Evolutionary conservation across 768 basidiomycete genomes (phyloP), one percentile per base, ranked within the genome.

Genomic region (Favolaschia claudopus): DNA sequence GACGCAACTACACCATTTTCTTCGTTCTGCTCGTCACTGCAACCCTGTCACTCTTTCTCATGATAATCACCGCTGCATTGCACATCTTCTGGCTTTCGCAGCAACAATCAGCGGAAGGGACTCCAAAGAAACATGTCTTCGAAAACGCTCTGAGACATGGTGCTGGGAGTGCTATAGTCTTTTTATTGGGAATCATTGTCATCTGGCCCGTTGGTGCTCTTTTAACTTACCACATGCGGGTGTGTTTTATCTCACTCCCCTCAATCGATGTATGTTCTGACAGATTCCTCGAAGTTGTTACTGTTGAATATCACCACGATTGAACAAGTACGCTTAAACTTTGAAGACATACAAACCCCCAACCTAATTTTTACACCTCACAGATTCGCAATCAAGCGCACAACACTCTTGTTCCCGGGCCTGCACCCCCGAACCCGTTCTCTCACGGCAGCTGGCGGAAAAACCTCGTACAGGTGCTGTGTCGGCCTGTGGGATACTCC

Each of bases 1-100:
- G 93, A 36, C 88, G 95, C 40, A 99, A 98, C 72, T 99, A 99
- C 72, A 91, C 93, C 17, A 83, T 88, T n/a, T 99, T 99, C 76
- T 88, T 96, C 61, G 86, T 85, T 0, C 86, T 96, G 64, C 80
- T 99, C n/a, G 72, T 89, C 36, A 85, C 86, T 32, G 84, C 88
- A 92, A 85, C 88, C n/a, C 76, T 86, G 37, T 88, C 91, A 3
- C 81, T 90, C 31, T 77, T 89, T 63, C 84, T 95, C 50, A 82
- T 93, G 61, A 89, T 96, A 55, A 79, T 87, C 70, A 96, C 94
- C 46, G 88, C 92, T 10, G 94, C 92, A 15, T 62, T 96, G 28
- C 94, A 96, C 69, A 77, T 96, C 40, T 89, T 83, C 68, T 76
- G 92, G 38, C 77, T 93, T 32, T 86, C 89, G 5, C 79, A 75